These are phyloP conservation scores for Nicotiana tomentosiformis DNA, from an alignment of 257 asterid species.

Conservation along the genomic window DNA sequence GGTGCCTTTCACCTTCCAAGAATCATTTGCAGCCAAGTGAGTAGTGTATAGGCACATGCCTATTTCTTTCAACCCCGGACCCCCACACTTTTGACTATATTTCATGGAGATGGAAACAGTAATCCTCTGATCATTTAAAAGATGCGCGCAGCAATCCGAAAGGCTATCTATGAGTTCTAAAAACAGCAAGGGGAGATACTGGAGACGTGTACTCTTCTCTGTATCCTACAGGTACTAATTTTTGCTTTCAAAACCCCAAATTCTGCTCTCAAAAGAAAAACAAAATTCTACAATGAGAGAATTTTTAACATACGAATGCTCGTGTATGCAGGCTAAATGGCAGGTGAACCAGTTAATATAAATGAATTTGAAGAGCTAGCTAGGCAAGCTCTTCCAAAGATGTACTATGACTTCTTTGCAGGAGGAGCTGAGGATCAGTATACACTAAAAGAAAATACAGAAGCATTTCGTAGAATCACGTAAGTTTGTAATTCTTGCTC, in stretches of 20 bases:
- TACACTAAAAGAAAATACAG: conserved; percentile 46
- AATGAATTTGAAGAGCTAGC: conserved; percentile 55
- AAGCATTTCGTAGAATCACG: conserved; percentile 46
- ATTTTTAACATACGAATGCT: neutral
- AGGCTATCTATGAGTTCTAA: neutral
- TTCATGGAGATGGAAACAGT: too few species aligned
- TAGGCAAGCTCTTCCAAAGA: conserved; percentile 51
- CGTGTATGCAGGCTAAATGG: conserved; percentile 29
- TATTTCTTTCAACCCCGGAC: too few species aligned
- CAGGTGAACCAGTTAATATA: conserved; percentile 35
- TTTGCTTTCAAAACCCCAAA: neutral
- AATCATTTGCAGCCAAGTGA: too few species aligned
- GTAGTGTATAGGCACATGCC: too few species aligned
- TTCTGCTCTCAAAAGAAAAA: neutral
- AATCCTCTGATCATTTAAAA: neutral
- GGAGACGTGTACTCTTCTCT: neutral
- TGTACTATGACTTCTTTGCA: conserved; percentile 53
- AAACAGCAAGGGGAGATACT: neutral
- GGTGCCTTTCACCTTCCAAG: too few species aligned
- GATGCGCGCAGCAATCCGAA: neutral
- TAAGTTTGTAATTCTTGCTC: conserved; percentile 10
- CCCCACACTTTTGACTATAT: too few species aligned
- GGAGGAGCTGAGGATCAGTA: conserved; percentile 70
- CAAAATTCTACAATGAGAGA: neutral
- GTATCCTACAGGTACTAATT: neutral